These are phyloP conservation scores for Drechslerella coelobrocha DNA, from an alignment of 2,329 filamentous ascomycete genomes.

Conservation along the genomic window DNA sequence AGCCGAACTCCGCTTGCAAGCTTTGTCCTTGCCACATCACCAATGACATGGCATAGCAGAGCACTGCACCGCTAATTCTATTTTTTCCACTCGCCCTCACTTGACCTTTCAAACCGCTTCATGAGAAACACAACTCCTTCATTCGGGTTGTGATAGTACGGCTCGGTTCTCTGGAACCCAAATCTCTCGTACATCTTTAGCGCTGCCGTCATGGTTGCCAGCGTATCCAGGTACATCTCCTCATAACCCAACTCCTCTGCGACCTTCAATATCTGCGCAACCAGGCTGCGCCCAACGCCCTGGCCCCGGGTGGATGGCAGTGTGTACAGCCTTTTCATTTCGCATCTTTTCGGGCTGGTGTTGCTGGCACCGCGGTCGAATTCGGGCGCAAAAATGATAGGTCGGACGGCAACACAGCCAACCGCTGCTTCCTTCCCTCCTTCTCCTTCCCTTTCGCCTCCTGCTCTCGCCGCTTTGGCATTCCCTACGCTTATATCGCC, in stretches of 20 bases:
- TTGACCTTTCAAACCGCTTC: constrained; percentile 15
- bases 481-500: too few relatives aligned
- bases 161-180: constrained; percentile 64
- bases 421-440: constrained; percentile 55
- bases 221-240: constrained; percentile 66
- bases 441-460: not conserved
- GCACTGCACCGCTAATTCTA: not conserved
- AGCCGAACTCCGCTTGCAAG: not conserved
- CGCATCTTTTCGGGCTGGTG: constrained; percentile 57
- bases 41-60: not conserved
- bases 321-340: constrained; percentile 68
- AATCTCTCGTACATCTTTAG: constrained; percentile 62
- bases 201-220: constrained; percentile 64
- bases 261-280: constrained; percentile 60
- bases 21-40: constrained; percentile 3
- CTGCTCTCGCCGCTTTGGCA: constrained; percentile 3
- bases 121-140: constrained; percentile 64
- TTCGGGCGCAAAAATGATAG: constrained; percentile 55
- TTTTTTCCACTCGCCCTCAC: not conserved
- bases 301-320: constrained; percentile 61
- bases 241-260: constrained; percentile 63
- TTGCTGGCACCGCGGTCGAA: constrained; percentile 8
- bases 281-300: constrained; percentile 63
- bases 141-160: constrained; percentile 67
- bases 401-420: constrained; percentile 64